Conservation (phyloP, 139 green algal species). For the Chlamydomonas applanata region DNA sequence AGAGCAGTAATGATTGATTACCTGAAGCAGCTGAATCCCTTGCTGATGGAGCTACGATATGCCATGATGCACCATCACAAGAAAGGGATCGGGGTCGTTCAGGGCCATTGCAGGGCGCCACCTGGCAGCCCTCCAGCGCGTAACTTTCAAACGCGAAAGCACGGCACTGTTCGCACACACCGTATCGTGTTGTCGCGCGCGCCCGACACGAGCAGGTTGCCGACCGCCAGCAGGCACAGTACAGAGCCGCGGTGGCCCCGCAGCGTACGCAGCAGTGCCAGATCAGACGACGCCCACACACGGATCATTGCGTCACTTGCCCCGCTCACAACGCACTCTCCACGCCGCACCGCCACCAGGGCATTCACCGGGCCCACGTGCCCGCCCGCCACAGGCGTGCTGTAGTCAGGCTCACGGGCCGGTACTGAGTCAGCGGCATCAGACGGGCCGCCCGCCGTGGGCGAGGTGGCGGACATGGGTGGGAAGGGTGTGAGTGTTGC, state of each 20-base stretch:
- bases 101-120: too few relatives aligned
- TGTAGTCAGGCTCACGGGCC: slow-evolving; percentile 3
- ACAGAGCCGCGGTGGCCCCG: slow-evolving; percentile 81
- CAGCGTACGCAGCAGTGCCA: slow-evolving; percentile 65
- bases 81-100: too few relatives aligned
- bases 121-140: too few relatives aligned
- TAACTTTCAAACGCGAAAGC: too few relatives aligned
- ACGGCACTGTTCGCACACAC: slow-evolving; percentile 40
- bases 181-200: slow-evolving; percentile 85
- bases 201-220: slow-evolving; percentile 69
- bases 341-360: slow-evolving; percentile 39
- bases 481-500: background rate
- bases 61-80: too few relatives aligned
- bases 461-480: background rate
- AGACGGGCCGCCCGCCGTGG: background rate
- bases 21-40: too few relatives aligned
- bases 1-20: too few relatives aligned
- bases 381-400: slow-evolving; percentile 17
- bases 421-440: background rate
- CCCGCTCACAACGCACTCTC: slow-evolving; percentile 27
- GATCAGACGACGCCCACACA: slow-evolving; percentile 58
- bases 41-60: too few relatives aligned
- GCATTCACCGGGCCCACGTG: slow-evolving; percentile 60
- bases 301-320: slow-evolving; percentile 43
- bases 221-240: slow-evolving; percentile 70